Conservation (phyloP, 2,329 filamentous ascomycete species). For the Lasiodiplodia hormozganensis region DNA sequence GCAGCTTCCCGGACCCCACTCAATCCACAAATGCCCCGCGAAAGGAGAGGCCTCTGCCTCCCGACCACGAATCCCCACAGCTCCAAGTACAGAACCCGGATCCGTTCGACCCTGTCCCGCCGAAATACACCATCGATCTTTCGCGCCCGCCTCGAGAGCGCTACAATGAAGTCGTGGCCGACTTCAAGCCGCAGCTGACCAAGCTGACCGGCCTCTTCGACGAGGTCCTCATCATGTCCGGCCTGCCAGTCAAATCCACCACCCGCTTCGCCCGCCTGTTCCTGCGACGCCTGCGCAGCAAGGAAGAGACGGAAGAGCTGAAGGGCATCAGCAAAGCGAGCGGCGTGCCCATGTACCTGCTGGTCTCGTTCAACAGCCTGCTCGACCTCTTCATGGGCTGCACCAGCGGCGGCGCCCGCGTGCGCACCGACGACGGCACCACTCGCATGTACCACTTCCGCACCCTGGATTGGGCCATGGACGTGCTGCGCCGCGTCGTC, state of each 20-base stretch:
- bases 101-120: slow-evolving; percentile 33
- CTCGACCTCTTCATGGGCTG: slow-evolving; percentile 71
- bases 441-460: slow-evolving; percentile 60
- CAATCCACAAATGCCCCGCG: neutral
- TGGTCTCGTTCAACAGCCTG: slow-evolving; percentile 68
- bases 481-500: slow-evolving; percentile 49
- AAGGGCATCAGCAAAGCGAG: slow-evolving; percentile 60
- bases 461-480: slow-evolving; percentile 58
- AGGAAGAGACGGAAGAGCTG: slow-evolving; percentile 68
- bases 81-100: neutral
- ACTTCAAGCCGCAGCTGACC: slow-evolving; percentile 54
- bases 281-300: slow-evolving; percentile 58
- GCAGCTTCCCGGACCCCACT: slow-evolving; percentile 16
- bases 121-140: slow-evolving; percentile 60
- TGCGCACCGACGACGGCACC: slow-evolving; percentile 33
- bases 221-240: slow-evolving; percentile 49
- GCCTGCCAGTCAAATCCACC: slow-evolving; percentile 30
- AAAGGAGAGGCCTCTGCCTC: neutral
- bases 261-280: slow-evolving; percentile 53
- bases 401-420: slow-evolving; percentile 61
- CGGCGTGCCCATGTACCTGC: slow-evolving; percentile 63
- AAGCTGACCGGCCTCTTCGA: slow-evolving; percentile 59
- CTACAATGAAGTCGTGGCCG: slow-evolving; percentile 57
- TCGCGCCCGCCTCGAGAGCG: slow-evolving; percentile 60
- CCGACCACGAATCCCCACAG: neutral